Evolutionary conservation across 345 rosid genomes (phyloP).

Genomic region (Aethionema arabicum): DNA sequence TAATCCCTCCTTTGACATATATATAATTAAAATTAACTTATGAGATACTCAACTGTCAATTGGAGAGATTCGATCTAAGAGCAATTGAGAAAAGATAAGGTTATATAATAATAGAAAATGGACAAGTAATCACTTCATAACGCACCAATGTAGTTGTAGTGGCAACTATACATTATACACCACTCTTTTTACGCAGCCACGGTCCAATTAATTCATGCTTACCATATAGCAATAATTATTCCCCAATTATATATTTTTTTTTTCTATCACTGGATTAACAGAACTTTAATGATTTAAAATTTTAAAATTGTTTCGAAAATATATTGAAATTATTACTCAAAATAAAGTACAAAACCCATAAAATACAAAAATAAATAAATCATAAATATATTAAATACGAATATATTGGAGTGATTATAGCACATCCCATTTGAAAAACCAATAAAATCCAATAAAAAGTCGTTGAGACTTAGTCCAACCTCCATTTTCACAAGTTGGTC

Average conservation of each 20-base stretch:
- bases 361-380: too few relatives aligned
- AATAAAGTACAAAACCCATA: too few relatives aligned
- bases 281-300: too few relatives aligned
- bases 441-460: background rate
- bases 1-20: too few relatives aligned
- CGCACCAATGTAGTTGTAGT: slow-evolving; percentile 32
- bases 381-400: background rate
- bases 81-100: background rate
- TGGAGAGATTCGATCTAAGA: slow-evolving; percentile 7
- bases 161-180: slow-evolving; percentile 24
- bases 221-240: slow-evolving; percentile 8
- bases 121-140: slow-evolving; percentile 21
- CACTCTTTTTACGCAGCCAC: slow-evolving; percentile 19
- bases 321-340: too few relatives aligned
- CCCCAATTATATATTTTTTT: too few relatives aligned
- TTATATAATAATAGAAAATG: slow-evolving; percentile 11
- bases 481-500: slow-evolving; percentile 25
- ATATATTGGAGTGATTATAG: slow-evolving; percentile 11
- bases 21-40: too few relatives aligned
- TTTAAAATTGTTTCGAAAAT: too few relatives aligned
- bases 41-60: slow-evolving; percentile 5
- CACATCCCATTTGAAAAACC: background rate
- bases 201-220: background rate
- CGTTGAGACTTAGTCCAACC: slow-evolving; percentile 28
- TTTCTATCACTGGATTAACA: too few relatives aligned